These are phyloP conservation scores for Trichoderma virens DNA, from an alignment of 495 filamentous ascomycete genomes.

Conservation along the genomic window DNA sequence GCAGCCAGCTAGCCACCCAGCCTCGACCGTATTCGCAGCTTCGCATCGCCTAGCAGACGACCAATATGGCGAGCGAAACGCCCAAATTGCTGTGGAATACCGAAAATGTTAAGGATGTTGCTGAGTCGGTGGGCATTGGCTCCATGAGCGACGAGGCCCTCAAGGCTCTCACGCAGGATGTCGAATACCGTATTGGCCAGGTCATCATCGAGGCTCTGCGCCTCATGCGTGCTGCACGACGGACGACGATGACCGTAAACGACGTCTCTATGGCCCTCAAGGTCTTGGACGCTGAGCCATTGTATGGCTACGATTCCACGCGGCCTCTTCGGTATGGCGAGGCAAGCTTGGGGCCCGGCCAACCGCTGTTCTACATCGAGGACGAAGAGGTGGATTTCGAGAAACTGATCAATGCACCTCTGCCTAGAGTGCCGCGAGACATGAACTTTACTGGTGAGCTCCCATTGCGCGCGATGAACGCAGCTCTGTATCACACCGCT, in stretches of 20 bases:
- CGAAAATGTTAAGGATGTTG: constrained; percentile 90
- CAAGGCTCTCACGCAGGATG: constrained; percentile 79
- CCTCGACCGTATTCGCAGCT: not conserved
- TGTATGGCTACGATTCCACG: constrained; percentile 91
- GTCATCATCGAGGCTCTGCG: constrained; percentile 89
- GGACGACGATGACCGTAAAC: constrained; percentile 74
- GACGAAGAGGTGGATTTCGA: constrained; percentile 99
- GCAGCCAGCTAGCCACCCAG: not conserved
- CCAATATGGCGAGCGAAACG: not conserved
- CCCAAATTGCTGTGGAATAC: constrained; percentile 74
- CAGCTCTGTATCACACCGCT: not conserved
- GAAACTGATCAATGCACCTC: constrained; percentile 90
- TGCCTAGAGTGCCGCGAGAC: constrained; percentile 93
- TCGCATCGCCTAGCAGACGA: not conserved
- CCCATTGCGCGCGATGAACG: not conserved
- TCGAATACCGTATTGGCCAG: constrained; percentile 88
- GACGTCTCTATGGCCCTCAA: constrained; percentile 78
- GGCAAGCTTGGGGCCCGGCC: constrained; percentile 86
- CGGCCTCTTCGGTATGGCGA: constrained; percentile 85
- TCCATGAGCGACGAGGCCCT: constrained; percentile 73
- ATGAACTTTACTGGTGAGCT: constrained; percentile 75
- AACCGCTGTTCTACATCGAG: constrained; percentile 94
- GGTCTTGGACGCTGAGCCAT: constrained; percentile 83
- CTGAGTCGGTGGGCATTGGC: constrained; percentile 85
- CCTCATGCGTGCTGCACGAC: constrained; percentile 83